Conservation (phyloP, 208 protist genomes). For the Crithidia expoeki region DNA sequence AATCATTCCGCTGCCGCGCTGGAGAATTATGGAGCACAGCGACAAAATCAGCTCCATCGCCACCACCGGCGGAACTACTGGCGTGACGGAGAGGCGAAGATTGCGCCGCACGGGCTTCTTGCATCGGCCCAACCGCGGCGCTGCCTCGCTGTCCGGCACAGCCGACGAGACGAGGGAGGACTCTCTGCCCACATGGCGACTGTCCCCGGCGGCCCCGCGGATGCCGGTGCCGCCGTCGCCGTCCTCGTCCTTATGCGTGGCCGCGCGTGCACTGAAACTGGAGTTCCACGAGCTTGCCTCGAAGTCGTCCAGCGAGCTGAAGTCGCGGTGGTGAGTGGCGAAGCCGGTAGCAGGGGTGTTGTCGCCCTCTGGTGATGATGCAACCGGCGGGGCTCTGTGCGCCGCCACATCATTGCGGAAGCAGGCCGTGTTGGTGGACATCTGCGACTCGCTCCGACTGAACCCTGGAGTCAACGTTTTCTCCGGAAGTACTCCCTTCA, state of each 20-base stretch:
- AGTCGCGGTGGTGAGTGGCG: constrained; percentile 10
- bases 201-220: constrained; percentile 3
- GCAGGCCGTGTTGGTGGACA: constrained; percentile 21
- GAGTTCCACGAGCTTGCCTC: background rate
- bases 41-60: constrained; percentile 66
- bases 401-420: constrained; percentile 9
- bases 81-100: constrained; percentile 18
- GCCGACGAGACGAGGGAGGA: constrained; percentile 15
- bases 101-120: constrained; percentile 17
- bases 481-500: background rate
- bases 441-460: constrained; percentile 8
- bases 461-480: background rate
- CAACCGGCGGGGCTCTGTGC: constrained; percentile 1
- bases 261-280: constrained; percentile 8
- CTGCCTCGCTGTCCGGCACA: constrained; percentile 4
- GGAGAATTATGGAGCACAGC: constrained; percentile 55
- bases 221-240: constrained; percentile 5
- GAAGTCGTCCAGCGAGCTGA: constrained; percentile 2
- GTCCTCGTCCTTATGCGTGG: constrained; percentile 19
- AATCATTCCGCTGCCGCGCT: constrained; percentile 58
- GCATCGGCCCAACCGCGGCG: background rate
- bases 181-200: background rate
- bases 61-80: constrained; percentile 36
- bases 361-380: constrained; percentile 13
- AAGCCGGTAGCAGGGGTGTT: constrained; percentile 3